phyloP scores from a whole-genome alignment of 2,329 filamentous ascomycete genomes.

The Coniella vitis region DNA sequence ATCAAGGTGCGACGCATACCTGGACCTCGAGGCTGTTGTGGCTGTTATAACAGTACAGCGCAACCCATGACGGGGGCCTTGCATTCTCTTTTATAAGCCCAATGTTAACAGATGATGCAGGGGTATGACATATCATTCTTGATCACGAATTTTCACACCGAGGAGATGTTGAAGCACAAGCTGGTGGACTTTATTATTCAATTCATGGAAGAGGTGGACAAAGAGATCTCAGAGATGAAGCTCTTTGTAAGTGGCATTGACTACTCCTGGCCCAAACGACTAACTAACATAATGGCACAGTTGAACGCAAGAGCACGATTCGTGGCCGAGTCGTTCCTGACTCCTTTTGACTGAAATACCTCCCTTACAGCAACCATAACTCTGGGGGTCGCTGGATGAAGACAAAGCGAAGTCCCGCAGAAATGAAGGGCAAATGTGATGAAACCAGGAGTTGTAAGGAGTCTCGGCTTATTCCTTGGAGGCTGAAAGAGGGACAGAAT shows the following conservation, averaged over 20 bases:
- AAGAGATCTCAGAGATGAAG: constrained; percentile 99
- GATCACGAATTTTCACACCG: constrained; percentile 97
- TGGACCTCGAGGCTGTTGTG: background rate
- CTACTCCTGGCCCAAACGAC: constrained; percentile 22
- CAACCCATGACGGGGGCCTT: too few relatives aligned
- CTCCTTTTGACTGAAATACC: constrained; percentile 42
- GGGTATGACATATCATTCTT: constrained; percentile 98
- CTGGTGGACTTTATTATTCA: constrained; percentile 98
- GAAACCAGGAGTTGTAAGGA: too few relatives aligned
- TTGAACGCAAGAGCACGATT: constrained; percentile 95
- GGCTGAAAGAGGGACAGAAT: too few relatives aligned
- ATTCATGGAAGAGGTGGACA: constrained; percentile 99
- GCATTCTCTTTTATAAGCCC: too few relatives aligned
- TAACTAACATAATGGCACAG: constrained; percentile 37
- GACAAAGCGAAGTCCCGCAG: too few relatives aligned
- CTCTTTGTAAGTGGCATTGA: constrained; percentile 56
- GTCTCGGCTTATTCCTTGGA: too few relatives aligned
- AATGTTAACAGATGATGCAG: constrained; percentile 34
- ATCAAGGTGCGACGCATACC: constrained; percentile 61
- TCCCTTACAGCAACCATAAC: too few relatives aligned
- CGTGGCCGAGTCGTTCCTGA: constrained; percentile 96
- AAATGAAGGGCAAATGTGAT: background rate
- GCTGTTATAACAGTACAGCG: too few relatives aligned
- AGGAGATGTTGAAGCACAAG: constrained; percentile 98
- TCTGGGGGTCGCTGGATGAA: background rate